Evolutionary conservation across 768 basidiomycete genomes (phyloP), one percentile per base, ranked within the genome.

Genomic region (Porphyrellus cyaneotinctus): DNA sequence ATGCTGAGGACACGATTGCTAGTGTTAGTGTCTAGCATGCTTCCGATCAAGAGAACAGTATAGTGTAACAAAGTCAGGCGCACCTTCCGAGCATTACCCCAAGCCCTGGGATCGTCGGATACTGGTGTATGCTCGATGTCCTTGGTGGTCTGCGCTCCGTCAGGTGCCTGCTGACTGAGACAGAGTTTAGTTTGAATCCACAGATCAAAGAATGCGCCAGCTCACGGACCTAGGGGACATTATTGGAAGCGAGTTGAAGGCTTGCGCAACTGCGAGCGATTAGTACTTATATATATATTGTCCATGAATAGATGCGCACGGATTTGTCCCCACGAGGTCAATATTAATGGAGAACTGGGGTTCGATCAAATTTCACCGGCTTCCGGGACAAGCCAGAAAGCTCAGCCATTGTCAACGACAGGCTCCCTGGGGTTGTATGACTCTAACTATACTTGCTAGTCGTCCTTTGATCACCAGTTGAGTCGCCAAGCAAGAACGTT

Each of bases 41-140:
- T 37, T n/a, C 31, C 24, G n/a, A 36, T 57, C 36, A 45, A 30
- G n/a, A 15, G 1, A 23, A 30, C 8, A n/a, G 31, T n/a, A 3
- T 15, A 32, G n/a, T n/a, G 23, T 33, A 23, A 32, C 7, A n/a
- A 24, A 26, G 20, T 5, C 13, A 24, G 6, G 31, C 53, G 3
- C 46, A 82, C 85, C 74, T 87, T 87, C 52, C 79, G 76, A 47
- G 74, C 51, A 45, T 62, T 33, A 2, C 80, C 74, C 85, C 85
- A 87, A 48, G 70, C 61, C 47, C 85, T 76, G 13, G 85, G 85
- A 63, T 87, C 85, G 60, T 87, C 75, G 15, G 67, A 65, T 17
- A 86, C 84, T 6, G 54, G 47, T 28, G 50, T 65, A 56, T 75
- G 72, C 46, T 73, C 74, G 14, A 73, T 73, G 43, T 72, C 74